phyloP scores from a whole-genome alignment of 495 filamentous ascomycete species.

The Penicillium arizonense region DNA sequence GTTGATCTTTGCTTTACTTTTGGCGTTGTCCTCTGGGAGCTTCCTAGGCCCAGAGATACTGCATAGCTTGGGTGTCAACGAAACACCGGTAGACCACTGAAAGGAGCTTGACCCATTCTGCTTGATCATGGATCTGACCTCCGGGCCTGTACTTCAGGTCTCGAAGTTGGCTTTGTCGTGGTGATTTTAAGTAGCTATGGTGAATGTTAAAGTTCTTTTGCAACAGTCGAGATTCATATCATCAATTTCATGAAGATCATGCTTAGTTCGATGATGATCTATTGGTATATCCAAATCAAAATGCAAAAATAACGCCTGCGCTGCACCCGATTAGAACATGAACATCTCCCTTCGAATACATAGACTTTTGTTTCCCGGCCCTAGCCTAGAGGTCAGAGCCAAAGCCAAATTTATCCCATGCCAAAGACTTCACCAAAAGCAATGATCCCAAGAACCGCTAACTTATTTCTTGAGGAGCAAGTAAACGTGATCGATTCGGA shows the following conservation, averaged over 20 bases:
- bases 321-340: slow-evolving; percentile 27
- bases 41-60: too few species aligned
- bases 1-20: too few species aligned
- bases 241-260: slow-evolving; percentile 11
- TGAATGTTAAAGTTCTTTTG: background rate
- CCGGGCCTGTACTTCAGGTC: too few species aligned
- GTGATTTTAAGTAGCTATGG: too few species aligned
- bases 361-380: slow-evolving; percentile 12
- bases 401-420: slow-evolving; percentile 1
- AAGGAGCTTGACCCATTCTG: too few species aligned
- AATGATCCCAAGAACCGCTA: background rate
- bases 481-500: slow-evolving; percentile 91
- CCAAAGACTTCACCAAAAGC: slow-evolving; percentile 7
- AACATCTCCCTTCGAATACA: slow-evolving; percentile 18
- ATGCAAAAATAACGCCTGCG: slow-evolving; percentile 32
- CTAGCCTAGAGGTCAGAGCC: background rate
- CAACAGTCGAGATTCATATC: background rate
- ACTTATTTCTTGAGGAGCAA: slow-evolving; percentile 84
- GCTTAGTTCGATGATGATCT: slow-evolving; percentile 22
- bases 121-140: too few species aligned
- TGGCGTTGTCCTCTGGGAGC: too few species aligned
- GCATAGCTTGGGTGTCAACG: too few species aligned
- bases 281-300: slow-evolving; percentile 28
- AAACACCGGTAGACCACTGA: too few species aligned
- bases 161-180: too few species aligned